Evolutionary conservation across 1,284 basidiomycete genomes (phyloP).

Genomic region (Cryptococcus sp.): DNA sequence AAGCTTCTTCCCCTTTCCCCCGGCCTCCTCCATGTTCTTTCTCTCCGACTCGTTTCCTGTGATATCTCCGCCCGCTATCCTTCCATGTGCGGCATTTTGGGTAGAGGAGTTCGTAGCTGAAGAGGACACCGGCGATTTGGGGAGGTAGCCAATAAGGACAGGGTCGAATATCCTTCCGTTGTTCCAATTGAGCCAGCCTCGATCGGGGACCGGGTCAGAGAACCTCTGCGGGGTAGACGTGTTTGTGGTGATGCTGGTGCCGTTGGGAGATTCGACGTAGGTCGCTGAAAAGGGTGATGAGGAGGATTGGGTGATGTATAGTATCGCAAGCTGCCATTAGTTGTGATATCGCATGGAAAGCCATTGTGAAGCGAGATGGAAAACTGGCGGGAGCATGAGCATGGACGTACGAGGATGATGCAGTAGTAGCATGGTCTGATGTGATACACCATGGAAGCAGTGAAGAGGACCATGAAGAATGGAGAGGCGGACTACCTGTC

Average conservation of each 20-base stretch:
- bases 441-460: conserved; percentile 21
- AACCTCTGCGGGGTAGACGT: conserved; percentile 5
- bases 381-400: not conserved
- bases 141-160: conserved; percentile 24
- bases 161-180: conserved; percentile 32
- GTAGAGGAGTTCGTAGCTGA: not conserved
- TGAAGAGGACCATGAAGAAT: conserved; percentile 23
- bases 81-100: not conserved
- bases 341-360: too few relatives aligned
- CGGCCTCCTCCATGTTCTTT: not conserved
- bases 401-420: conserved; percentile 25
- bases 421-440: conserved; percentile 37
- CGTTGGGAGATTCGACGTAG: conserved; percentile 3
- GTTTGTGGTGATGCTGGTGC: not conserved
- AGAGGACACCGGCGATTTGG: not conserved
- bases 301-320: conserved; percentile 35
- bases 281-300: conserved; percentile 30
- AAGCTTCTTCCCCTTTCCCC: conserved; percentile 4
- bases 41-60: not conserved
- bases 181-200: conserved; percentile 29
- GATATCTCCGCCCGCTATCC: not conserved
- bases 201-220: conserved; percentile 18
- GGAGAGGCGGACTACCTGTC: conserved; percentile 27
- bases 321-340: conserved; percentile 24
- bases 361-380: too few relatives aligned